Base-by-base conservation (phyloP, 2,329 filamentous ascomycete species). In the Scleromitrula shiraiana region DNA sequence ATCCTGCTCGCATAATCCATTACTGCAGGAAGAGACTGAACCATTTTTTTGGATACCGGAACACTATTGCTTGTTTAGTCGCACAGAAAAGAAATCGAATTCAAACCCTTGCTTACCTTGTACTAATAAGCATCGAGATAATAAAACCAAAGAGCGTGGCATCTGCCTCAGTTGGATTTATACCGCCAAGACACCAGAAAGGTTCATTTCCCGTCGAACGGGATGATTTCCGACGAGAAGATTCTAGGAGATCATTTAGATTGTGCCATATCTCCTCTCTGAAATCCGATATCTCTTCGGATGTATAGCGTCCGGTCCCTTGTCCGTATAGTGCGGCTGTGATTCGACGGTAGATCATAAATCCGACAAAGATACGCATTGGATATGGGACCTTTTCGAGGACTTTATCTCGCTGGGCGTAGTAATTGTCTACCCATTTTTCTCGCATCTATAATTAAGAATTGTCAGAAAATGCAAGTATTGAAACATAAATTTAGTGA, bases 371-470 rank as follows among this genome's bases (percentile, higher is more conserved):
- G 0, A 74, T 51, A 10, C 71, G 73, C 0, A 78, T 30, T 0
- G 72, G 73, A 57, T 73, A 82, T 0, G 77, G 74, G 1, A 82
- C 52, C 0, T 68, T 46, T 8, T 59, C 63, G 6, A 83, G 65
- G 6, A 71, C 64, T 30, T 74, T 64, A 42, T 71, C 69, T 14
- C 78, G 73, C 77, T 80, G 81, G 12, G 65, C 62, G 50, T 76
- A 71, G 65, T 76, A 82, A 59, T 83, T 80, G 48, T 77, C 65
- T 2, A 70, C 59, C 79, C 79, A 83, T 51, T 71, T 67, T 63
- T 83, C 79, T 33, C 69, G 67, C 1, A 53, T 61, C 69, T 74
- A 46, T 29, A 27, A 10, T 19, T 12, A 29, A n/a, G 22, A n/a
- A 22, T 20, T 5, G 4, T 29, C 26, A 12, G 6, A 15, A 29